Base-by-base conservation (phyloP, 352 stramenopile species). In the Phytophthora pseudosyringae region DNA sequence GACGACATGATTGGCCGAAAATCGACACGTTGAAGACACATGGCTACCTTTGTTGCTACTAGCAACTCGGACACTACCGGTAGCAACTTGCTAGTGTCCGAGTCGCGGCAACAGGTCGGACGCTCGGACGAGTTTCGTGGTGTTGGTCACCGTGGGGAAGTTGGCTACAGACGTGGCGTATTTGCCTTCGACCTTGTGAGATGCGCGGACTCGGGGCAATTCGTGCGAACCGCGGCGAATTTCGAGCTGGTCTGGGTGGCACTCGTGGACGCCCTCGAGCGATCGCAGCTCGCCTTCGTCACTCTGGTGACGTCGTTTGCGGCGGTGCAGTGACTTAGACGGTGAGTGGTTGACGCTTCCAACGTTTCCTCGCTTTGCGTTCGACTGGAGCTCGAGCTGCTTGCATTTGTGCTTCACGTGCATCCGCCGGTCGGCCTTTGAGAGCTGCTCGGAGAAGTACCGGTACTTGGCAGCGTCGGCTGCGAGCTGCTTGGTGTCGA, bases 391-490 rank as follows among this genome's bases (percentile, higher is more conserved):
- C 15, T 59, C 54, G 26, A 78, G 43, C n/a, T 64, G 59, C 10
- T 57, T 63, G 54, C 72, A 86, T 18, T 72, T 75, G 2, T 83
- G 70, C 38, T 75, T 71, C 38, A 83, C 67, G 38, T 82, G 77
- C 18, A 67, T 52, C 8, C 82, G 59, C 15, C 78, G 76, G 2
- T 68, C 67, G 2, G 79, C 50, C 55, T 91, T 89, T 12, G 78
- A 86, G 31, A 91, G 72, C 53, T 91, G 78, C 8, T 83, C 76
- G 11, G 66, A 65, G 13, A 87, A 76, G 31, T 89, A 89, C 1
- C 70, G 47, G 40, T 83, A 69, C 28, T 66, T 70, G 28, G 78
- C 74, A 0, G 74, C 80, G 9, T 91, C 78, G 2, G 33, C 52
- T 18, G 73, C 74, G 28, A 91, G 69, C 36, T 88, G 66, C 33